phyloP scores from a whole-genome alignment of 176 grass and related monocot species.

The Ensete glaucum region DNA sequence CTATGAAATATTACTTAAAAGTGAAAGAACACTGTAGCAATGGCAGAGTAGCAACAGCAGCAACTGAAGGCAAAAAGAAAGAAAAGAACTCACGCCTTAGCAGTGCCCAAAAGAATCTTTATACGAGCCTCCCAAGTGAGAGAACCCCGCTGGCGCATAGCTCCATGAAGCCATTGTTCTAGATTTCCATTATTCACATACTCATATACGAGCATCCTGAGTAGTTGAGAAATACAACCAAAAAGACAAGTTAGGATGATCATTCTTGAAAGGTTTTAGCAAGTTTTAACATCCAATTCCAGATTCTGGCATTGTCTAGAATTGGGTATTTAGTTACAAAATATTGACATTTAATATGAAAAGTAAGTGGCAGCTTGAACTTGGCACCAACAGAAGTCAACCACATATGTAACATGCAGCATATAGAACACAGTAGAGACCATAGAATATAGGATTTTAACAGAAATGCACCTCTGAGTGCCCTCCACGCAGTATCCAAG shows the following conservation, averaged over 20 bases:
- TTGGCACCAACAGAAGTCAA: not conserved
- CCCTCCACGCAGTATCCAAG: conserved; percentile 92
- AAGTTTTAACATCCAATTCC: conserved; percentile 2
- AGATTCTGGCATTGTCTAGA: not conserved
- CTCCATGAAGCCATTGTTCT: conserved; percentile 93
- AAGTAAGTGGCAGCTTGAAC: not conserved
- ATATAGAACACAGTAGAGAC: not conserved
- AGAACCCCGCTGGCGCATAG: conserved; percentile 64
- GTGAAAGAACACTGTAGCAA: not conserved
- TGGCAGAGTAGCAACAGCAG: not conserved
- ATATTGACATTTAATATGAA: not conserved
- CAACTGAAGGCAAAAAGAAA: not conserved
- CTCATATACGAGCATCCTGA: conserved; percentile 95
- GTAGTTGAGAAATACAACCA: conserved; percentile 27
- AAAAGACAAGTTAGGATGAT: conserved; percentile 12
- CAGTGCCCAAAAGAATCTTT: conserved; percentile 82
- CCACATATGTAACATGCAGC: not conserved
- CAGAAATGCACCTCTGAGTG: conserved; percentile 55
- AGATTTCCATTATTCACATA: conserved; percentile 96
- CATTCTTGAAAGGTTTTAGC: not conserved
- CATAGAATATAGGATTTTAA: not conserved
- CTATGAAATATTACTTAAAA: not conserved
- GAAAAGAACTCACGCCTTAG: conserved; percentile 78
- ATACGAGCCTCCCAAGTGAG: conserved; percentile 96
- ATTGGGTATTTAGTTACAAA: not conserved